Base-by-base conservation (phyloP, 2,329 filamentous ascomycete species). In the Pyrenophora graminea region DNA sequence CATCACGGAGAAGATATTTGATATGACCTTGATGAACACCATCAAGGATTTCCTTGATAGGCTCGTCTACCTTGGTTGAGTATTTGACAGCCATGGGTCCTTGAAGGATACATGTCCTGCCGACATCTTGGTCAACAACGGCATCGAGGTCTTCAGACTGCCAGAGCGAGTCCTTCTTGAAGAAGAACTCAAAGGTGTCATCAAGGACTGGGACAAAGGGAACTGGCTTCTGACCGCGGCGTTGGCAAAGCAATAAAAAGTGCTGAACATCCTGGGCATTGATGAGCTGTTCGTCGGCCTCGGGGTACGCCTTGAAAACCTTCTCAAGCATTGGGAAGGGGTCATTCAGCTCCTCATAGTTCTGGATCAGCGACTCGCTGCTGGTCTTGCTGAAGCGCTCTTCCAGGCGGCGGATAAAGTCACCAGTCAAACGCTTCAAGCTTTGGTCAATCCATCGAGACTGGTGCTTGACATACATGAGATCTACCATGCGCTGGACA, bases 81-180 rank as follows among this genome's bases (percentile, higher is more conserved):
- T 91, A 97, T 75, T 88, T 93, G 67, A 85, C 94, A 48, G 94
- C 89, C 77, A 92, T 91, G 4, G 94, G 94, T 15, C 94, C 95
- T 74, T 99, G 94, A 32, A 99, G 80, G 70, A 99, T 97, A 79
- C 92, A 97, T 38, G 92, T 96, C 70, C 95, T 86, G 58, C 91
- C 92, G 52, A 99, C 94, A 71, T 99, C 95, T 76, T 97, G 94
- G 63, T 83, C 93, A 55, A 97, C 92, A 51, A 99, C 92, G 46
- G 94, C 94, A 68, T 95, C 93, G 9, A 99, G 82, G 68, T 99
- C 94, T 76, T 99, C 94, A 1, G 94, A 97, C 77, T 99, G 94
- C 94, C 94, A 99, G 6, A 99, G 83, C 1, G 94, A 99, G 74
- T 99, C 94, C 80, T 99, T 99, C 86, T 99, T 99, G 87, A 99